phyloP scores from a whole-genome alignment of 2,329 filamentous ascomycete genomes.

The Trichophaea hybrida region DNA sequence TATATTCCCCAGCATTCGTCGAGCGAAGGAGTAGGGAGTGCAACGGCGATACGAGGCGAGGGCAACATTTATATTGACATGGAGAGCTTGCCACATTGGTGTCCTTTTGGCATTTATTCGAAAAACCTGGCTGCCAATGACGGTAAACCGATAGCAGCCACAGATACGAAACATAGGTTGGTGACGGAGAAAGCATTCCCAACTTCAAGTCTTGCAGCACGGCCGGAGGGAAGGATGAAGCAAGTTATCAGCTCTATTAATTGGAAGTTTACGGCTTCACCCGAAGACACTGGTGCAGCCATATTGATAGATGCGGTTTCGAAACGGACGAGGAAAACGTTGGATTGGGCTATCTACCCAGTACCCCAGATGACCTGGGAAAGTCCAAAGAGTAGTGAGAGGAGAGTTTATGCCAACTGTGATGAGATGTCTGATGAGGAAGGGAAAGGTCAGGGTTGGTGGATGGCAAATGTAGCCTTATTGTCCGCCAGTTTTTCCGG shows the following conservation, averaged over 20 bases:
- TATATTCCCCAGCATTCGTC: no score
- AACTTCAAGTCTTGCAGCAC: no score
- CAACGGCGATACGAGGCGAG: no score
- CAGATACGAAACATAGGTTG: no score
- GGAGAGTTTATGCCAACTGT: conserved; percentile 20
- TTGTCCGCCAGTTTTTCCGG: conserved; percentile 9
- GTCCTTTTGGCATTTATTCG: no score
- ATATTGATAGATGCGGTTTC: conserved; percentile 11
- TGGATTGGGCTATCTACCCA: neutral
- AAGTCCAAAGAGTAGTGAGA: conserved; percentile 10
- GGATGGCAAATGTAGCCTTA: conserved; percentile 8
- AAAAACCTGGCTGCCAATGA: no score
- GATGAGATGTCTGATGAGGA: conserved; percentile 5
- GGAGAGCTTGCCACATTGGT: no score
- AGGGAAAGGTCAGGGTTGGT: conserved; percentile 6
- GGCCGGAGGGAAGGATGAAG: neutral
- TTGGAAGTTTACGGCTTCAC: conserved; percentile 14
- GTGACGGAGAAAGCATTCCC: no score
- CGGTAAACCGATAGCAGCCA: no score
- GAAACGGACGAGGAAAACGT: neutral
- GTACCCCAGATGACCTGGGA: neutral
- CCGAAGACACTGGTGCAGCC: neutral
- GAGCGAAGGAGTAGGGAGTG: no score
- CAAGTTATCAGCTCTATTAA: neutral
- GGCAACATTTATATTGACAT: no score